These are phyloP conservation scores for Jackrogersella multiformis DNA, from an alignment of 495 filamentous ascomycete species.

Conservation along the genomic window DNA sequence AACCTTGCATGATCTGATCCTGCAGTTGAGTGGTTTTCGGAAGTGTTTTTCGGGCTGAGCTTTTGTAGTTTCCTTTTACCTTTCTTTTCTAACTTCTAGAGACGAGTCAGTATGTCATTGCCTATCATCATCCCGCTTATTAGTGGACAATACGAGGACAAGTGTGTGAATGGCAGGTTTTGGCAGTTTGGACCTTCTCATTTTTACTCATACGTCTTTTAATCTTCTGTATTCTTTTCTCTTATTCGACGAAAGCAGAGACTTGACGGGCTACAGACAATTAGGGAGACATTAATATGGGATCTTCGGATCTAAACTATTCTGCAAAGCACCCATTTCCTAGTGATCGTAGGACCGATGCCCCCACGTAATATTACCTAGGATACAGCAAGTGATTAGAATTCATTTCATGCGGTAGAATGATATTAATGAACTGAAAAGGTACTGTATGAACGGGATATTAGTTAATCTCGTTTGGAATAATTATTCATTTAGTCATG, in stretches of 20 bases:
- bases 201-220: slow-evolving; percentile 42
- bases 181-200: slow-evolving; percentile 32
- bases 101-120: slow-evolving; percentile 41
- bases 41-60: slow-evolving; percentile 6
- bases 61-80: slow-evolving; percentile 25
- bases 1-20: neutral
- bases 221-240: slow-evolving; percentile 24
- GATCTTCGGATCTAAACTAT: slow-evolving; percentile 12
- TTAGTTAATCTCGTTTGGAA: slow-evolving; percentile 12
- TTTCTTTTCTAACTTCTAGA: slow-evolving; percentile 34
- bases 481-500: slow-evolving; percentile 16
- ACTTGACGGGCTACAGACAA: slow-evolving; percentile 38
- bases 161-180: slow-evolving; percentile 26
- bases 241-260: slow-evolving; percentile 21
- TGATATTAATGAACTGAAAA: neutral
- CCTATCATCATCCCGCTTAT: slow-evolving; percentile 33
- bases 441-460: slow-evolving; percentile 25
- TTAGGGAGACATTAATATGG: slow-evolving; percentile 41
- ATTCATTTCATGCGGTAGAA: neutral
- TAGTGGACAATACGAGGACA: slow-evolving; percentile 35
- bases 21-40: neutral
- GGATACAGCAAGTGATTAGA: neutral
- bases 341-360: neutral
- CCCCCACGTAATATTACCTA: neutral
- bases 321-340: neutral